phyloP scores from a whole-genome alignment of 1,284 basidiomycete genomes.

The Earliella scabrosa region DNA sequence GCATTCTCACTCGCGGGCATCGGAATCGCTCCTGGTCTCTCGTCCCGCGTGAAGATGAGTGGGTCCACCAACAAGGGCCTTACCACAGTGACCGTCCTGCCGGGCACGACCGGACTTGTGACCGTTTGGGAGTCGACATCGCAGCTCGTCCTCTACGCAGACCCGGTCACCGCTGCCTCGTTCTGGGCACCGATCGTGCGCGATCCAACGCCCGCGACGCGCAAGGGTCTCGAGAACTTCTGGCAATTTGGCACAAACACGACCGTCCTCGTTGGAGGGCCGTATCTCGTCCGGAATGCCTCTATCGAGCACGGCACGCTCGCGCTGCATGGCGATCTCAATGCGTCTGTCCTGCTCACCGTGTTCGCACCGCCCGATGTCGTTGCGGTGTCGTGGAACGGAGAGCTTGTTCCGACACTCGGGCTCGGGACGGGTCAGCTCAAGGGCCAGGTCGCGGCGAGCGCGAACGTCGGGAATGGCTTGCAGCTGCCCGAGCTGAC shows the following conservation, averaged over 20 bases:
- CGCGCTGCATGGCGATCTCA: conserved; percentile 52
- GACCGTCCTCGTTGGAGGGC: conserved; percentile 56
- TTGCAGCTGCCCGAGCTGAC: conserved; percentile 48
- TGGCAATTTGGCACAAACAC: conserved; percentile 57
- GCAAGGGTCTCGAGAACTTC: conserved; percentile 42
- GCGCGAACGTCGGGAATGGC: conserved; percentile 32
- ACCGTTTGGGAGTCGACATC: conserved; percentile 67
- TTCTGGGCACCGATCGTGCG: conserved; percentile 57
- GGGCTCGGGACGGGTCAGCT: conserved; percentile 24
- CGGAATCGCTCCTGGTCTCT: conserved; percentile 46
- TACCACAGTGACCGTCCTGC: conserved; percentile 53
- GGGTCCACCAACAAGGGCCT: conserved; percentile 7
- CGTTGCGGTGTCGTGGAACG: conserved; percentile 72
- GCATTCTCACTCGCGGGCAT: conserved; percentile 52
- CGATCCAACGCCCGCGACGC: conserved; percentile 19
- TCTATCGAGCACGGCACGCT: conserved; percentile 42
- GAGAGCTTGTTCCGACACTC: conserved; percentile 47
- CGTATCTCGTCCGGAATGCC: conserved; percentile 59
- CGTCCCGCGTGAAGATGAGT: conserved; percentile 30
- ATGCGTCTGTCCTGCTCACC: conserved; percentile 44
- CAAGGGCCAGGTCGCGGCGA: conserved; percentile 29
- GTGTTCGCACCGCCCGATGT: conserved; percentile 59
- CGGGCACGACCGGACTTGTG: conserved; percentile 60
- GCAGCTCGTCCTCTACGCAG: conserved; percentile 69
- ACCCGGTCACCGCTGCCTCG: conserved; percentile 62